These are phyloP conservation scores for Danielia reshetovae DNA, from an alignment of 805 yeast species.

Conservation along the genomic window DNA sequence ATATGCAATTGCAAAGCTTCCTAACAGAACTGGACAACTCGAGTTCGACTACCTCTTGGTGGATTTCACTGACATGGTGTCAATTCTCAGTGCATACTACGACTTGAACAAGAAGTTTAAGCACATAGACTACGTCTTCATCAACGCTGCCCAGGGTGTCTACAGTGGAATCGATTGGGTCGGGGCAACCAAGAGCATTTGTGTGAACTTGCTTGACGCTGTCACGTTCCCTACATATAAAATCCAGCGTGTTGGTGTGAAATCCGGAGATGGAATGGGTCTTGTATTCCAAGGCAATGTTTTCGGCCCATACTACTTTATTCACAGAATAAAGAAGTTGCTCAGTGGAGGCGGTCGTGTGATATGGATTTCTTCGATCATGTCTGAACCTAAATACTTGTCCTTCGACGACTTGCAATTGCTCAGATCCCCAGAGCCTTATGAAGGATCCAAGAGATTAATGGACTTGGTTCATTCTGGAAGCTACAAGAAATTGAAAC, in stretches of 20 bases:
- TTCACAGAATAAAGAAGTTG: slow-evolving; percentile 58
- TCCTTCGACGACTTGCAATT: slow-evolving; percentile 75
- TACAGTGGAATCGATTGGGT: slow-evolving; percentile 85
- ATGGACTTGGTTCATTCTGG: slow-evolving; percentile 81
- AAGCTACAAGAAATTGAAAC: slow-evolving; percentile 49
- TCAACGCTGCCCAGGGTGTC: slow-evolving; percentile 89
- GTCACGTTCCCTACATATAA: slow-evolving; percentile 89
- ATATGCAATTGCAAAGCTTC: slow-evolving; percentile 25
- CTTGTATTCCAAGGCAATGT: slow-evolving; percentile 91
- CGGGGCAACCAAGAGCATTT: slow-evolving; percentile 66
- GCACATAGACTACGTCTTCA: slow-evolving; percentile 71
- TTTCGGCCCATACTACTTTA: slow-evolving; percentile 89
- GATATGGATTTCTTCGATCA: slow-evolving; percentile 82
- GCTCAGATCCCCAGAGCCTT: slow-evolving; percentile 58
- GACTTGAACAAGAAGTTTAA: slow-evolving; percentile 63
- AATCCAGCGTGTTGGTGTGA: slow-evolving; percentile 74
- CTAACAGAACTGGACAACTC: slow-evolving; percentile 49
- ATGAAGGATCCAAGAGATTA: slow-evolving; percentile 88
- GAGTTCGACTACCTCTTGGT: slow-evolving; percentile 86
- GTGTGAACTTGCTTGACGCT: slow-evolving; percentile 66
- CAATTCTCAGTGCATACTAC: slow-evolving; percentile 68
- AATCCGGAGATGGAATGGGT: slow-evolving; percentile 76
- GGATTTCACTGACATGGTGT: slow-evolving; percentile 89
- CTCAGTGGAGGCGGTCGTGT: slow-evolving; percentile 62
- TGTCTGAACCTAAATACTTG: slow-evolving; percentile 72